These are phyloP conservation scores for Pouteria glomerata DNA, from an alignment of 148 eudicot species.

Conservation along the genomic window DNA sequence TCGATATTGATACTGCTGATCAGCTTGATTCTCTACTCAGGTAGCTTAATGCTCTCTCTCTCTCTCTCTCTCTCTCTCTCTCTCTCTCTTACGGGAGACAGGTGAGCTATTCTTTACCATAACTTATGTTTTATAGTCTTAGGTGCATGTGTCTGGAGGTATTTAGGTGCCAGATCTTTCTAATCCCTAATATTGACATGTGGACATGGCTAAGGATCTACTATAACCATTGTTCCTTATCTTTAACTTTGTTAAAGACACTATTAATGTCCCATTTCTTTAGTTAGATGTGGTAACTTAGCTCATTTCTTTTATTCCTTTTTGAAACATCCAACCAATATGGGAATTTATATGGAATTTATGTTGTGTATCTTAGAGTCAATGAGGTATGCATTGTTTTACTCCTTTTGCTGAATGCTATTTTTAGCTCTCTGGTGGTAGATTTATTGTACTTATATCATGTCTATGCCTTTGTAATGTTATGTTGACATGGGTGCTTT, in stretches of 20 bases:
- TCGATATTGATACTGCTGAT: conserved; percentile 46
- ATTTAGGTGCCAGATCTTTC: background rate
- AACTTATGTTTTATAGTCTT: background rate
- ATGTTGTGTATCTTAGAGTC: background rate
- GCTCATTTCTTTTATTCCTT: too few relatives aligned
- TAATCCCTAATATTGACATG: conserved; percentile 3
- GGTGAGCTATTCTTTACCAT: background rate
- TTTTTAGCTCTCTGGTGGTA: background rate
- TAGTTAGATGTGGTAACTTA: background rate
- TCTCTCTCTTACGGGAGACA: background rate
- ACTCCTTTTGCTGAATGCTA: background rate
- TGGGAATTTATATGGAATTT: background rate
- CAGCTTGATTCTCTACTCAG: conserved; percentile 59
- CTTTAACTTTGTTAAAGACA: background rate
- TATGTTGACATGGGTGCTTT: background rate
- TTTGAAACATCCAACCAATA: background rate
- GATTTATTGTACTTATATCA: background rate
- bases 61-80: background rate
- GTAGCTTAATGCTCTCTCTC: conserved; percentile 37
- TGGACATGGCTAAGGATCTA: background rate
- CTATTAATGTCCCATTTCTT: background rate
- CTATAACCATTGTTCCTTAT: background rate
- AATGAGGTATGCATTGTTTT: background rate
- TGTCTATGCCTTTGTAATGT: background rate
- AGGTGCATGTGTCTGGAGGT: background rate